Evolutionary conservation across 192 early-diverging fungal species (phyloP).

Genomic region (Coemansia sp.): DNA sequence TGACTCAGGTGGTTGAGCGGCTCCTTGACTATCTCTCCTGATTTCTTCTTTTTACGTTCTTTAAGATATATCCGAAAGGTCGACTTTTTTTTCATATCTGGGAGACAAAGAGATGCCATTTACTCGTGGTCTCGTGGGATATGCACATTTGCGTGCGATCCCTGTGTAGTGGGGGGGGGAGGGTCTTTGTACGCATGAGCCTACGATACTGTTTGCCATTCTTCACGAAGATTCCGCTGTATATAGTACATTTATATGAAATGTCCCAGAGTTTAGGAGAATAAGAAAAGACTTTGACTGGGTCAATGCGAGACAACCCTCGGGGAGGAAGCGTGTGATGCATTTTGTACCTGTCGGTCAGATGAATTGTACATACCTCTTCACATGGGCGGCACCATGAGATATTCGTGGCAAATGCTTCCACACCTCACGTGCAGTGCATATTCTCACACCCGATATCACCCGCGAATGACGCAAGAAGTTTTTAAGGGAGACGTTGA

Average conservation of each 20-base stretch:
- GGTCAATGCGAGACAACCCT: too few species aligned
- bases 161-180: not conserved
- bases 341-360: too few species aligned
- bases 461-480: not conserved
- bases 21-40: slow-evolving; percentile 66
- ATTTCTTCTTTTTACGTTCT: not conserved
- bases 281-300: too few species aligned
- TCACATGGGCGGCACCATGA: not conserved
- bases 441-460: not conserved
- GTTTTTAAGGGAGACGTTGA: not conserved
- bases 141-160: not conserved
- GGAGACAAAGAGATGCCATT: not conserved
- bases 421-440: not conserved
- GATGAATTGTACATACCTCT: too few species aligned
- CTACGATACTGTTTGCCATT: not conserved
- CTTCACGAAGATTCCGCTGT: not conserved
- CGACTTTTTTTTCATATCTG: not conserved
- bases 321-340: too few species aligned
- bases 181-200: not conserved
- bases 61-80: not conserved
- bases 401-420: not conserved
- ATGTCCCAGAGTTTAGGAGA: too few species aligned
- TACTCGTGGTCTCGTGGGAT: slow-evolving; percentile 1
- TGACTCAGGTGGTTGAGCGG: slow-evolving; percentile 70
- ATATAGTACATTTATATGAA: too few species aligned